A percentile compares a stretch with the other conserved stretches of the same genome.
These are phyloP conservation scores for Rhexocercosporidium sp. DNA, from an alignment of 2,329 filamentous ascomycete genomes.

Conservation along the genomic window DNA sequence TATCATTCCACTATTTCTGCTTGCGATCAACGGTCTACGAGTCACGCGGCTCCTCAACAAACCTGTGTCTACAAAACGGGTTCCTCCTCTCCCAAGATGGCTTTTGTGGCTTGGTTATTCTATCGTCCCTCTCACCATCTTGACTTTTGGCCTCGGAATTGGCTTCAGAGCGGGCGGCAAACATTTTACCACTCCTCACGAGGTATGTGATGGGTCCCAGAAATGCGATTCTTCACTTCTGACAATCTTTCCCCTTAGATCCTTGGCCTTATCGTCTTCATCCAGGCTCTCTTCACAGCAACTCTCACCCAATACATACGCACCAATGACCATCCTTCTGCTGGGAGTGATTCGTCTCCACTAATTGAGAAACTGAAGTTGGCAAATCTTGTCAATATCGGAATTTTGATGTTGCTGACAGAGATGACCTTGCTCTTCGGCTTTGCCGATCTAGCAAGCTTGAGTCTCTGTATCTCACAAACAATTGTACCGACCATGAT, in stretches of 20 bases:
- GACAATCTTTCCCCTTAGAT: not conserved
- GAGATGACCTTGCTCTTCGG: not conserved
- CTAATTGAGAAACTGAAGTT: not conserved
- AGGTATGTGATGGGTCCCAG: not conserved
- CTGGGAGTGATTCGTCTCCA: not conserved
- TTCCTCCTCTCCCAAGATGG: not conserved
- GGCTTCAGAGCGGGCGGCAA: not conserved
- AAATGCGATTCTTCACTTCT: not conserved
- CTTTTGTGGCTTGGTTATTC: not conserved
- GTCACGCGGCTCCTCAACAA: not conserved
- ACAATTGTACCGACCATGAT: not conserved
- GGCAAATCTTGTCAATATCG: slow-evolving; percentile 1
- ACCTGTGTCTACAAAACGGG: not conserved
- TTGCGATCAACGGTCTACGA: not conserved
- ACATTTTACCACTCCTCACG: slow-evolving; percentile 11
- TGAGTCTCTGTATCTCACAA: not conserved
- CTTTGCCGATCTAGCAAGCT: not conserved
- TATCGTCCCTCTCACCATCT: slow-evolving; percentile 4
- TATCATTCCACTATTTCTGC: slow-evolving; percentile 13
- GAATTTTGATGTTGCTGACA: not conserved
- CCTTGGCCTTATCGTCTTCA: not conserved
- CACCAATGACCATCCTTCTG: too few relatives aligned
- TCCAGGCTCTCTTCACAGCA: slow-evolving; percentile 2
- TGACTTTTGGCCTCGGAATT: slow-evolving; percentile 6
- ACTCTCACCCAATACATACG: not conserved